phyloP scores from a whole-genome alignment of 2,329 filamentous ascomycete species.

The Nothopassalora personata region DNA sequence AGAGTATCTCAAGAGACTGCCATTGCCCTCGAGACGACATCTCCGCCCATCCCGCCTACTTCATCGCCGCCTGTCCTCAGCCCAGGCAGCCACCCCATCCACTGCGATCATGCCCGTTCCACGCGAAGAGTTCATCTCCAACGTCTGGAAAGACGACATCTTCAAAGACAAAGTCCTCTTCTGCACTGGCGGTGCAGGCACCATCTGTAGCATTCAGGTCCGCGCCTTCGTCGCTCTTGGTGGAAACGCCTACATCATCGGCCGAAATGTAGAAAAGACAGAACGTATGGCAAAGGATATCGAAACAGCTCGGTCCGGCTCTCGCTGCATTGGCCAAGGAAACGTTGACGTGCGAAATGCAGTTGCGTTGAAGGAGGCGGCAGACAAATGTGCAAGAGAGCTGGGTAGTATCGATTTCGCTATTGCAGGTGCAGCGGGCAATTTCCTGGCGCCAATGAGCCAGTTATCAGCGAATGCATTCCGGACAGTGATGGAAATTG shows the following conservation, averaged over 20 bases:
- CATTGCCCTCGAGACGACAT: background rate
- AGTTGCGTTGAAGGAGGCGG: conserved; percentile 65
- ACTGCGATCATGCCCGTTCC: conserved; percentile 46
- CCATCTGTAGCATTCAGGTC: conserved; percentile 91
- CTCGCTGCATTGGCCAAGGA: conserved; percentile 82
- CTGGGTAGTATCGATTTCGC: conserved; percentile 87
- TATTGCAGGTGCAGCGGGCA: conserved; percentile 91
- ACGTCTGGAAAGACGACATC: conserved; percentile 79
- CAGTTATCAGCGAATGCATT: conserved; percentile 83
- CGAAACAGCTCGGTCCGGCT: conserved; percentile 67
- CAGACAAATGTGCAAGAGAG: conserved; percentile 72
- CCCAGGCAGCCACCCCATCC: too few relatives aligned
- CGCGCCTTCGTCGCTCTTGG: conserved; percentile 85
- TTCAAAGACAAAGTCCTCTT: conserved; percentile 87
- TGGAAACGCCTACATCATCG: conserved; percentile 89
- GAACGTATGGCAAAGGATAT: conserved; percentile 75
- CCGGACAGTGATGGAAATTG: conserved; percentile 93
- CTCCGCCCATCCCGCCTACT: background rate
- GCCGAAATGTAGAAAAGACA: conserved; percentile 84
- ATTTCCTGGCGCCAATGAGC: conserved; percentile 83
- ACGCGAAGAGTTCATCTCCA: conserved; percentile 70
- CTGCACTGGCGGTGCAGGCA: conserved; percentile 88
- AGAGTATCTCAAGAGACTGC: background rate
- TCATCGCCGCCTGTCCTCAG: background rate
- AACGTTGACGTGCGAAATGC: conserved; percentile 62